These are phyloP conservation scores for Rutstroemia sydowiana DNA, from an alignment of 2,329 filamentous ascomycete species.

Conservation along the genomic window DNA sequence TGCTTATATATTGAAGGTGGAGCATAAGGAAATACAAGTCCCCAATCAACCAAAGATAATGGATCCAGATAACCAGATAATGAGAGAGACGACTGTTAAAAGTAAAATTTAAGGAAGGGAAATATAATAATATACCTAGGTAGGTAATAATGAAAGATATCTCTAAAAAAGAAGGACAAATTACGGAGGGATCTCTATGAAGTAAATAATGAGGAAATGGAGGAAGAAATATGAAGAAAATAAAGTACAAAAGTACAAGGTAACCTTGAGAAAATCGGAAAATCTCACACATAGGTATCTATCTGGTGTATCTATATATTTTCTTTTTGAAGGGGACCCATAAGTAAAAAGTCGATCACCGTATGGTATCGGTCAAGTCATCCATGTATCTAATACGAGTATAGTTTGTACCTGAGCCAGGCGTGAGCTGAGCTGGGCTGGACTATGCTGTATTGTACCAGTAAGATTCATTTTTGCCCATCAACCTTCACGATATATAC, in stretches of 20 bases:
- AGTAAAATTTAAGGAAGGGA: background rate
- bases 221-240: background rate
- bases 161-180: background rate
- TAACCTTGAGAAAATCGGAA: background rate
- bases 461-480: too few species aligned
- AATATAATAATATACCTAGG: background rate
- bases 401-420: background rate
- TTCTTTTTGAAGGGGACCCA: background rate
- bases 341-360: background rate
- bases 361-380: background rate
- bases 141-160: background rate
- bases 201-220: background rate
- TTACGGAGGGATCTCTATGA: background rate
- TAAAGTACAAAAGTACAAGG: background rate
- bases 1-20: conserved; percentile 4
- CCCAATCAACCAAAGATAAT: background rate
- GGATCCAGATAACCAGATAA: background rate
- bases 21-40: conserved; percentile 5
- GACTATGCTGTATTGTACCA: too few species aligned
- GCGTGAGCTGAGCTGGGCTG: too few species aligned
- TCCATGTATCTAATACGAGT: background rate
- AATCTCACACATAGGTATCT: background rate
- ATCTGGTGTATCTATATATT: background rate
- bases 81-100: too few species aligned
- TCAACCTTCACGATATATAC: too few species aligned